Conservation (phyloP, 2,329 filamentous ascomycete species). For the Clarireedia hainanense region DNA sequence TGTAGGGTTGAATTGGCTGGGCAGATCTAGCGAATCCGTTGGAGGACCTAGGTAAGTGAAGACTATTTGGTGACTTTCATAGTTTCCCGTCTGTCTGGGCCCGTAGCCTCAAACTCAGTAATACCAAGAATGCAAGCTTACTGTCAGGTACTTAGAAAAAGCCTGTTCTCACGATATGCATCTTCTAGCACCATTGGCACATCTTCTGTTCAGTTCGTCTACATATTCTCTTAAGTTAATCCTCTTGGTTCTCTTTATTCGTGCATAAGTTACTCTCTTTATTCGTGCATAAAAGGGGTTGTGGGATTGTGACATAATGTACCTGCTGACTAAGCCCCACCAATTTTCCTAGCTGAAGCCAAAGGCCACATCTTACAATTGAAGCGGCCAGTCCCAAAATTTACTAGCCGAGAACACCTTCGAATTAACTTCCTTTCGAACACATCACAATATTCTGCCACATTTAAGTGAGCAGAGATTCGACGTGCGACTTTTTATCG, state of each 20-base stretch:
- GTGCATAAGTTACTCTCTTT: neutral
- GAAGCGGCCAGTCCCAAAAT: conserved; percentile 12
- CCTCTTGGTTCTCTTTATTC: too few species aligned
- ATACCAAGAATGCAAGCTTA: too few species aligned
- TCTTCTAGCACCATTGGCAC: too few species aligned
- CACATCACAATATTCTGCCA: conserved; percentile 25
- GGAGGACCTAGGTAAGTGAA: too few species aligned
- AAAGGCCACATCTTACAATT: conserved; percentile 18
- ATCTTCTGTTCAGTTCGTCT: neutral
- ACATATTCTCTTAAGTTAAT: neutral
- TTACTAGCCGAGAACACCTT: conserved; percentile 16
- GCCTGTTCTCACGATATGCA: too few species aligned
- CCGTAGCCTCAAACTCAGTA: too few species aligned
- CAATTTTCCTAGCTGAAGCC: neutral
- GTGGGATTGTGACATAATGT: neutral
- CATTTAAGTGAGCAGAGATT: conserved; percentile 16
- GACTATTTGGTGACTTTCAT: too few species aligned
- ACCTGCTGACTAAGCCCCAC: conserved; percentile 4
- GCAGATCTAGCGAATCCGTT: too few species aligned
- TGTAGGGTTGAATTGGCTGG: too few species aligned
- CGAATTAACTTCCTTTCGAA: conserved; percentile 12
- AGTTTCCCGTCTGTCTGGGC: too few species aligned
- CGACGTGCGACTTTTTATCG: conserved; percentile 19
- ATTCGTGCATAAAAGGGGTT: conserved; percentile 2
- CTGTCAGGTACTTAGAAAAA: too few species aligned